These are phyloP conservation scores for Chloranthus sessilifolius DNA, from an alignment of 164 flowering plant species.

Conservation along the genomic window DNA sequence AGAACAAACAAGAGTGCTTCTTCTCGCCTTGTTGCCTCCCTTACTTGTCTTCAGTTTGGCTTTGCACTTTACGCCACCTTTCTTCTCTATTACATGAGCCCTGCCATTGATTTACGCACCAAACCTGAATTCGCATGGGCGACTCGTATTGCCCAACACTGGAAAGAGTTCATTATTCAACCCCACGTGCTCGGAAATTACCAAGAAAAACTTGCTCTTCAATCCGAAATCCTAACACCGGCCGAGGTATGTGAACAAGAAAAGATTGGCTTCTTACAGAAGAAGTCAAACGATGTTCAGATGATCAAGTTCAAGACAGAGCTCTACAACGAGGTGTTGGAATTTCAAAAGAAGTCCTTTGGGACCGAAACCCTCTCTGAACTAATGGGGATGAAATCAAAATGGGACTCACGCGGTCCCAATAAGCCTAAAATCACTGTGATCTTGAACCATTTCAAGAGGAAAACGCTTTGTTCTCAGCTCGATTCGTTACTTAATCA, in stretches of 20 bases:
- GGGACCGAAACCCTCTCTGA: conserved; percentile 70
- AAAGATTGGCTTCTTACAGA: conserved; percentile 79
- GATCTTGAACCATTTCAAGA: conserved; percentile 88
- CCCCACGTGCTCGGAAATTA: conserved; percentile 40
- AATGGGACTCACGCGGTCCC: conserved; percentile 57
- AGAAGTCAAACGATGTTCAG: conserved; percentile 71
- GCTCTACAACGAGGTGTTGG: conserved; percentile 65
- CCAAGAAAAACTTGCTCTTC: conserved; percentile 39
- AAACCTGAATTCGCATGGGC: conserved; percentile 91
- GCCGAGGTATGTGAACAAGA: conserved; percentile 77
- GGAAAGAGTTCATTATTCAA: conserved; percentile 64
- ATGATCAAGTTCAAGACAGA: conserved; percentile 90
- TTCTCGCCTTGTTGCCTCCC: conserved; percentile 49
- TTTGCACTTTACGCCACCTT: conserved; percentile 90
- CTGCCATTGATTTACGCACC: conserved; percentile 54
- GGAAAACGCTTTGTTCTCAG: conserved; percentile 92
- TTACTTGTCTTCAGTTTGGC: conserved; percentile 82
- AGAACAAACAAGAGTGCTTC: conserved; percentile 40
- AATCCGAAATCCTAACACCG: conserved; percentile 29
- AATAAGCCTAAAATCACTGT: conserved; percentile 71
- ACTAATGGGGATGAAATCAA: conserved; percentile 80
- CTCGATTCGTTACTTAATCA: conserved; percentile 82
- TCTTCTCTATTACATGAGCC: conserved; percentile 84
- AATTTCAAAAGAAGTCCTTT: conserved; percentile 53
- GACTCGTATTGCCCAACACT: conserved; percentile 55